phyloP scores from a whole-genome alignment of 176 grass and related monocot species.

The Themeda triandra region DNA sequence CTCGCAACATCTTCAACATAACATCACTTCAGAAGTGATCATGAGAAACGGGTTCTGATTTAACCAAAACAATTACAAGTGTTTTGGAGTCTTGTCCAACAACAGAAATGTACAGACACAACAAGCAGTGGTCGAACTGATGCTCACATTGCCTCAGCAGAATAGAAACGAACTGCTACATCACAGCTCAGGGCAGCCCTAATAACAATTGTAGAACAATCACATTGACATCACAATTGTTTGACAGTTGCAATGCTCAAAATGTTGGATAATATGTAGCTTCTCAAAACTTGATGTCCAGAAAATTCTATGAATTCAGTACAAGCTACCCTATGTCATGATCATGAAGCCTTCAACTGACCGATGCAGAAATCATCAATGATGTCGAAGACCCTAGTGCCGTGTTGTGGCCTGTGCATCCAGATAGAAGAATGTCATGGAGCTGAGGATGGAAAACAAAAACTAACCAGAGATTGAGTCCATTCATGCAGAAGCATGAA shows the following conservation, averaged over 20 bases:
- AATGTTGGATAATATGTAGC: background rate
- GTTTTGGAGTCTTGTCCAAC: background rate
- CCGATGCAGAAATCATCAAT: slow-evolving; percentile 85
- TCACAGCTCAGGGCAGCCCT: background rate
- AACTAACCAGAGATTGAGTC: background rate
- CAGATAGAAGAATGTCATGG: slow-evolving; percentile 10
- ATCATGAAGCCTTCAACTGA: slow-evolving; percentile 52
- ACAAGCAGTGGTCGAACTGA: background rate
- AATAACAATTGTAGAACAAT: background rate
- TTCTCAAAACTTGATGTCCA: background rate
- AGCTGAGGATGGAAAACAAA: background rate
- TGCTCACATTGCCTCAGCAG: background rate
- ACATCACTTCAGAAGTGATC: background rate
- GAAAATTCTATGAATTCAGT: background rate
- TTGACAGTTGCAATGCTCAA: background rate
- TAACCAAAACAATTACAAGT: background rate
- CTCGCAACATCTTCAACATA: background rate
- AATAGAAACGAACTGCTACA: background rate
- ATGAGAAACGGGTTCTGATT: background rate
- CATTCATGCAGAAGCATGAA: background rate
- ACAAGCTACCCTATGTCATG: background rate
- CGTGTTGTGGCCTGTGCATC: slow-evolving; percentile 68
- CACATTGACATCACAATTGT: background rate
- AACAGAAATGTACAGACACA: background rate
- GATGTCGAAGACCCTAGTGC: slow-evolving; percentile 79